A percentile compares a stretch with the other conserved stretches of the same genome.
Conservation (phyloP, 306 rosid genomes). For the Hippophae tibetana region DNA sequence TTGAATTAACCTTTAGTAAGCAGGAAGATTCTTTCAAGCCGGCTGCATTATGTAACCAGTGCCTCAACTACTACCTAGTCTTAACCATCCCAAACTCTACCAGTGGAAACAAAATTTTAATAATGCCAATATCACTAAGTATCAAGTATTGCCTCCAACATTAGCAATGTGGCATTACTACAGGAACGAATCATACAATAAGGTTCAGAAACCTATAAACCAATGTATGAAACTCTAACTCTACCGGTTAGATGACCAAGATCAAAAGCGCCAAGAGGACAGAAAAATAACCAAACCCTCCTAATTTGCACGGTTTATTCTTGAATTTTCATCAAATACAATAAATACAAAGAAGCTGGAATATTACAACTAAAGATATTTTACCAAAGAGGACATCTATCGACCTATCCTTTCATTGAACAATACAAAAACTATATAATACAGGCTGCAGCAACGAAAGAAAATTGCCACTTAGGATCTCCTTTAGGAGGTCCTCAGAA, state of each 20-base stretch:
- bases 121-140: too few species aligned
- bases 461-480: constrained; percentile 39
- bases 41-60: too few species aligned
- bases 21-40: too few species aligned
- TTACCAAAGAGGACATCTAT: constrained; percentile 50
- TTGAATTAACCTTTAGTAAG: too few species aligned
- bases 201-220: too few species aligned
- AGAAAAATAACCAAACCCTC: constrained; percentile 17
- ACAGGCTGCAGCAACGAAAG: constrained; percentile 49
- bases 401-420: constrained; percentile 47
- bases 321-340: constrained; percentile 64
- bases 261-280: not conserved
- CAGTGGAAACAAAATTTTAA: too few species aligned
- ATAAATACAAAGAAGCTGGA: constrained; percentile 69
- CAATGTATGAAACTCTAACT: too few species aligned
- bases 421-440: constrained; percentile 40
- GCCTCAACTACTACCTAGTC: too few species aligned
- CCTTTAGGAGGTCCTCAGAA: constrained; percentile 6
- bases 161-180: too few species aligned
- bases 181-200: too few species aligned
- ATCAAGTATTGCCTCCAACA: too few species aligned
- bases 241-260: not conserved
- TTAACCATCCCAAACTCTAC: too few species aligned
- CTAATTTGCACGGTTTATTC: constrained; percentile 56
- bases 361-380: constrained; percentile 61